Evolutionary conservation across 106 monocot genomes (phyloP).

Genomic region (Apostasia shenzhenica): DNA sequence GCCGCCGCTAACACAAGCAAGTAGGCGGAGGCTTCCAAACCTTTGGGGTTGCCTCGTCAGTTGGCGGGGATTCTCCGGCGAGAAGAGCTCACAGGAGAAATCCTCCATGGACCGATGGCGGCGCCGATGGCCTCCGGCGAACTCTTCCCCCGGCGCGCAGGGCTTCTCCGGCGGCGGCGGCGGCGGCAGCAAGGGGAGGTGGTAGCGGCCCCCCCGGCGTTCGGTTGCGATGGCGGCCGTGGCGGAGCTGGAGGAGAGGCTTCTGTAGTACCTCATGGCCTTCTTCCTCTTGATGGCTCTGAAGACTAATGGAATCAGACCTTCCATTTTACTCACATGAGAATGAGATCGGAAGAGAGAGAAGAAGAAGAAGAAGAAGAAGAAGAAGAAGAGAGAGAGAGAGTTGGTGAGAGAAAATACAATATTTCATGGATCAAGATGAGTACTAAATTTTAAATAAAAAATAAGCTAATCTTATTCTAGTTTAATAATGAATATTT

Average conservation of each 20-base stretch:
- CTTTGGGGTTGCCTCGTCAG: neutral
- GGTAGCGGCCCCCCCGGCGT: neutral
- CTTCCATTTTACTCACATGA: conserved; percentile 21
- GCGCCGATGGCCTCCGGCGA: neutral
- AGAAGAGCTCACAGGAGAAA: neutral
- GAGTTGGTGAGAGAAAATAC: too few species aligned
- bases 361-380: too few species aligned
- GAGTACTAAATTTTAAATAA: too few species aligned
- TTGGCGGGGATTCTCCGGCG: neutral
- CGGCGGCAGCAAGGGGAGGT: neutral
- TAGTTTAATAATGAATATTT: too few species aligned
- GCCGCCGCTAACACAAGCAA: neutral
- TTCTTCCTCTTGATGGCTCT: conserved; percentile 23
- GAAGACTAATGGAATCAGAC: conserved; percentile 25
- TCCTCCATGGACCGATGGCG: conserved; percentile 1
- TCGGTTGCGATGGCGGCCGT: neutral
- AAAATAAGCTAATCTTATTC: too few species aligned
- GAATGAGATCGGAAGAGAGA: too few species aligned
- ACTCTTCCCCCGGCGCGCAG: neutral
- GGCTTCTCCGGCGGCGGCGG: neutral
- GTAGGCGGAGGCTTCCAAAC: neutral
- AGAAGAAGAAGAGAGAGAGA: too few species aligned
- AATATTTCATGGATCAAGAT: too few species aligned
- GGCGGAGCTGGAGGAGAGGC: conserved; percentile 9
- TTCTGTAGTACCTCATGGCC: conserved; percentile 7